A percentile compares a stretch with the other conserved stretches of the same genome.
phyloP scores from a whole-genome alignment of 352 stramenopile genomes.

The Saprolegnia parasitica region DNA sequence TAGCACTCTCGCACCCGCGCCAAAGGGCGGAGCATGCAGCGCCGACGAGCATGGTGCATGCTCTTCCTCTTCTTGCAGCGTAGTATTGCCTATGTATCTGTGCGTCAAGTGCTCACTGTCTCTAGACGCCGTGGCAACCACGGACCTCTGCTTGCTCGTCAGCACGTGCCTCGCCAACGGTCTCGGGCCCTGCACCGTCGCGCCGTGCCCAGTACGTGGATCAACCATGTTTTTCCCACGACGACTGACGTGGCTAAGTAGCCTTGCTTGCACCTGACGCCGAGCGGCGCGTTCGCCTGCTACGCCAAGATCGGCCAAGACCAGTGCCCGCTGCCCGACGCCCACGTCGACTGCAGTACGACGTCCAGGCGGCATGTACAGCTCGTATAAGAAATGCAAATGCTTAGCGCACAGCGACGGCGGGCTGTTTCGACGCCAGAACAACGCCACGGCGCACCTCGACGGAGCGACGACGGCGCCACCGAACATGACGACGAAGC shows the following conservation, averaged over 20 bases:
- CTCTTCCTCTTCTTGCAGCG: too few species aligned
- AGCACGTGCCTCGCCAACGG: background rate
- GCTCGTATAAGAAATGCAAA: background rate
- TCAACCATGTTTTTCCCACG: background rate
- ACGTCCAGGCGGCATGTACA: background rate
- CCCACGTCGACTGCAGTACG: background rate
- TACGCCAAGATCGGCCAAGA: background rate
- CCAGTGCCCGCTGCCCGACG: background rate
- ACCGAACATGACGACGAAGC: too few species aligned
- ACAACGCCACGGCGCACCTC: background rate
- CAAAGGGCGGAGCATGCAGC: too few species aligned
- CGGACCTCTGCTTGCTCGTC: background rate
- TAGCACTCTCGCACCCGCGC: too few species aligned
- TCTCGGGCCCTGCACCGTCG: background rate
- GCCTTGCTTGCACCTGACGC: background rate
- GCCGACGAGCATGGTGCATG: too few species aligned
- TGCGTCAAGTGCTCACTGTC: too few species aligned
- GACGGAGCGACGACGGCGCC: background rate
- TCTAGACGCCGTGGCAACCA: background rate
- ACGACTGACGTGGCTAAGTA: background rate
- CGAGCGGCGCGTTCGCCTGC: background rate
- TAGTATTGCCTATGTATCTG: too few species aligned
- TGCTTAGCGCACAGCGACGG: background rate
- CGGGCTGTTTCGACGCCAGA: background rate
- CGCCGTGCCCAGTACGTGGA: background rate